Base-by-base conservation (phyloP, 2,329 filamentous ascomycete species). In the Diplocarpon rosae region DNA sequence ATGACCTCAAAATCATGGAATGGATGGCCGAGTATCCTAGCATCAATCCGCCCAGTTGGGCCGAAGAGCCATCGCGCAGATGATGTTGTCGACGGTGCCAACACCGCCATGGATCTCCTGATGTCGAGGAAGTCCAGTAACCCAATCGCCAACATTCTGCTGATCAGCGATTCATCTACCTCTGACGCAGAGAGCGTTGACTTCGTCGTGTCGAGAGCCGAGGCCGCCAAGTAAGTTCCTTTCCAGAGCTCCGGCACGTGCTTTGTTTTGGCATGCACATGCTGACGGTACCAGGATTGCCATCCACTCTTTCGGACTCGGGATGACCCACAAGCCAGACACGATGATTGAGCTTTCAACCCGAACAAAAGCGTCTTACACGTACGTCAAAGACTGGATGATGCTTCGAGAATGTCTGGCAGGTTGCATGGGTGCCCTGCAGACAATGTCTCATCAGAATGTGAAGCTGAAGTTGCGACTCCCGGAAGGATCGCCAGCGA, bases 361-460 rank as follows among this genome's bases (percentile, higher is more conserved):
- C 6, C 77, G 88, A 49, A 98, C 92, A 3, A 98, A 96, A 67
- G 92, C 89, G 4, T 93, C 88, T 1, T 98, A 96, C 61, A 93
- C 88, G 1, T 98, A 96, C 59, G 89, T 98, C 55, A 98, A 96
- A 66, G 92, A 98, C 64, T 98, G 92, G 92, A 96, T 96, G 90
- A 98, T 96, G 90, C 75, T 98, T 30, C 83, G 92, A 24, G 92
- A 98, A 64, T 96, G 92, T 62, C 74, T 95, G 36, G 92, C 89
- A 17, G 92, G 92, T 35, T 96, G 90, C 59, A 70, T 98, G 24
- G 92, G 92, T 37, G 81, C 87, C 12, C 75, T 96, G 61, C 92
- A 98, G 64, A 88, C 86, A 2, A 82, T 87, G 24, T 96, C 92
- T n/a, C 92, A 98, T 62, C 92, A 96, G 63, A 96, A 96, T 59